These are phyloP conservation scores for Leccinum solheimii DNA, from an alignment of 1,284 basidiomycete genomes.

Conservation along the genomic window DNA sequence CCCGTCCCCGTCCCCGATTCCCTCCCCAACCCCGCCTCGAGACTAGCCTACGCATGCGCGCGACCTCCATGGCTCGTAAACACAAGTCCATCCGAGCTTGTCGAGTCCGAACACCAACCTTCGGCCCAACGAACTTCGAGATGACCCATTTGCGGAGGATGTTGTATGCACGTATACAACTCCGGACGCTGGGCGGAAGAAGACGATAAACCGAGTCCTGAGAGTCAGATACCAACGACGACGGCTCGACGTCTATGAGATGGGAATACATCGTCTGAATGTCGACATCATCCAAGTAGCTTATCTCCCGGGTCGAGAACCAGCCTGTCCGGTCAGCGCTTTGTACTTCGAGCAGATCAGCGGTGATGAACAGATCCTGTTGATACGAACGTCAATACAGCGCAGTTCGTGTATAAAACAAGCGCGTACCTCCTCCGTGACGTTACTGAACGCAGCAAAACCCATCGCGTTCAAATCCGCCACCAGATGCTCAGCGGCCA, in stretches of 20 bases:
- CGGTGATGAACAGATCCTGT: constrained; percentile 73
- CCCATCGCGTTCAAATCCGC: constrained; percentile 75
- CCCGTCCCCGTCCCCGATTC: constrained; percentile 7
- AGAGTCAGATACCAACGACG: constrained; percentile 64
- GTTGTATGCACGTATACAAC: constrained; percentile 69
- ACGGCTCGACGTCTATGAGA: constrained; percentile 68
- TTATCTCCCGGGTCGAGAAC: constrained; percentile 61
- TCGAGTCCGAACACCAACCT: constrained; percentile 59
- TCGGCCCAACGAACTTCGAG: constrained; percentile 61
- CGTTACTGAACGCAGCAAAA: constrained; percentile 66
- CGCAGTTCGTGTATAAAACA: background rate
- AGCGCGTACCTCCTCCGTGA: constrained; percentile 67
- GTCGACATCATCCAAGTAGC: constrained; percentile 56
- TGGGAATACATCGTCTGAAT: constrained; percentile 75
- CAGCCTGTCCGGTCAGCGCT: constrained; percentile 74
- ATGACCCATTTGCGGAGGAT: constrained; percentile 78
- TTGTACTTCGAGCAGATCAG: constrained; percentile 77
- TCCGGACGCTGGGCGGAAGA: constrained; percentile 69
- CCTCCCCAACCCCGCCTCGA: constrained; percentile 34
- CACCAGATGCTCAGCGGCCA: constrained; percentile 67
- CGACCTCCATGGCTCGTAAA: constrained; percentile 68
- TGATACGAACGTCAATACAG: constrained; percentile 10
- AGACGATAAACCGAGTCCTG: constrained; percentile 71
- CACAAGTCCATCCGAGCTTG: constrained; percentile 71
- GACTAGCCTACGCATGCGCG: constrained; percentile 60